Conservation (phyloP, 108 stramenopile species). For the Cylindrotheca fusiformis region DNA sequence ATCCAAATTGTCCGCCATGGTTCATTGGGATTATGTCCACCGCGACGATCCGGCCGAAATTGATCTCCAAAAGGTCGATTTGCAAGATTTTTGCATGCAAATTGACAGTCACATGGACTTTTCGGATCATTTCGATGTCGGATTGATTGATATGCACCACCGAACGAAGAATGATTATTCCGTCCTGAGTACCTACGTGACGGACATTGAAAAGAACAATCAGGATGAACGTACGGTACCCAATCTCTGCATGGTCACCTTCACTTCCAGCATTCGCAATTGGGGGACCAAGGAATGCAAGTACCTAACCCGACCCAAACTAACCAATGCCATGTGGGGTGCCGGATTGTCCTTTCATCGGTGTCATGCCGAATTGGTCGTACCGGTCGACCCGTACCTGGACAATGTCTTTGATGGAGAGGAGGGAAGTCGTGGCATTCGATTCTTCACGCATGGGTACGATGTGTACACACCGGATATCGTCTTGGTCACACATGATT, state of each 20-base stretch:
- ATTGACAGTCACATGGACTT: conserved; percentile 90
- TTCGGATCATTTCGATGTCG: conserved; percentile 55
- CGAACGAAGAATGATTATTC: conserved; percentile 86
- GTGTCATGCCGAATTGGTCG: conserved; percentile 89
- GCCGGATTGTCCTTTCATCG: conserved; percentile 76
- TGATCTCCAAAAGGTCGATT: conserved; percentile 38
- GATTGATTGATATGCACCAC: conserved; percentile 74
- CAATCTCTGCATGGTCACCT: conserved; percentile 75
- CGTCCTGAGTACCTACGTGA: conserved; percentile 82
- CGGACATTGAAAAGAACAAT: conserved; percentile 63
- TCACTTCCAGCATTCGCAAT: conserved; percentile 64
- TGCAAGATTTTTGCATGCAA: conserved; percentile 90
- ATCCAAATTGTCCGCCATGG: conserved; percentile 39
- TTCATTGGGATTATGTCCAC: conserved; percentile 37
- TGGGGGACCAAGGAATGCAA: conserved; percentile 65
- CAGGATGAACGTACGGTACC: conserved; percentile 55
- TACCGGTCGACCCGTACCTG: conserved; percentile 86
- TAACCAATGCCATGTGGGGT: conserved; percentile 78
- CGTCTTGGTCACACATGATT: conserved; percentile 85
- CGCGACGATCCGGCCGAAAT: conserved; percentile 9
- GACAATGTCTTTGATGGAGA: conserved; percentile 91
- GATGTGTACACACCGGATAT: conserved; percentile 87
- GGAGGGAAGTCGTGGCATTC: conserved; percentile 75
- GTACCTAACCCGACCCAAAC: conserved; percentile 57
- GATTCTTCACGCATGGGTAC: conserved; percentile 93